A percentile compares a stretch with the other conserved stretches of the same genome.
These are phyloP conservation scores for Halenospora varia DNA, from an alignment of 495 filamentous ascomycete genomes.

Conservation along the genomic window DNA sequence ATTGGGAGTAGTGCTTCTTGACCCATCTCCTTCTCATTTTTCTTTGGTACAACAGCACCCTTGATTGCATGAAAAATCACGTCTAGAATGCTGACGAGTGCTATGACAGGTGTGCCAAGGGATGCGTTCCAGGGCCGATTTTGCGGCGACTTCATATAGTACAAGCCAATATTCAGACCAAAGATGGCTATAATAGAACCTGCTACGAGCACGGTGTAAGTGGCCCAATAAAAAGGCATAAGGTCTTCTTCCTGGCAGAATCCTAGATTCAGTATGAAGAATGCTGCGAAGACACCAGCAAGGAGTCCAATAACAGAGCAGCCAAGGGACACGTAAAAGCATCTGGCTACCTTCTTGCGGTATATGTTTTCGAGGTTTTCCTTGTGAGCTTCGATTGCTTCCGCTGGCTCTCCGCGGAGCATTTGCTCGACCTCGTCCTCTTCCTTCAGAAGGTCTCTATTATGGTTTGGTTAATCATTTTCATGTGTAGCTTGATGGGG, in stretches of 20 bases:
- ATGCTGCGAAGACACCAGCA: constrained; percentile 38
- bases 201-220: constrained; percentile 43
- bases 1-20: background rate
- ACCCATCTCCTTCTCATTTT: background rate
- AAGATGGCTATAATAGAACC: constrained; percentile 45
- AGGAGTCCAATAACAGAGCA: constrained; percentile 30
- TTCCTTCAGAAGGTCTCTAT: too few species aligned
- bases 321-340: too few species aligned
- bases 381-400: too few species aligned
- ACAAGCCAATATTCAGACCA: constrained; percentile 36
- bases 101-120: constrained; percentile 45
- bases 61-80: background rate
- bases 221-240: constrained; percentile 44
- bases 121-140: constrained; percentile 41
- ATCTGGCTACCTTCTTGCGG: too few species aligned
- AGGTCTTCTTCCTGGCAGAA: constrained; percentile 47
- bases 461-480: too few species aligned
- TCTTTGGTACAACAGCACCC: too few species aligned
- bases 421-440: too few species aligned
- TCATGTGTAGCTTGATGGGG: too few species aligned
- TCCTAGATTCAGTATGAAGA: constrained; percentile 36
- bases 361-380: too few species aligned
- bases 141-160: constrained; percentile 34
- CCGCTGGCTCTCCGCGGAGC: too few species aligned
- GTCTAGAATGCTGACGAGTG: constrained; percentile 33